A percentile compares a stretch with the other conserved stretches of the same genome.
Evolutionary conservation across 306 rosid species (phyloP).

Genomic region (Vigna nakashimae): DNA sequence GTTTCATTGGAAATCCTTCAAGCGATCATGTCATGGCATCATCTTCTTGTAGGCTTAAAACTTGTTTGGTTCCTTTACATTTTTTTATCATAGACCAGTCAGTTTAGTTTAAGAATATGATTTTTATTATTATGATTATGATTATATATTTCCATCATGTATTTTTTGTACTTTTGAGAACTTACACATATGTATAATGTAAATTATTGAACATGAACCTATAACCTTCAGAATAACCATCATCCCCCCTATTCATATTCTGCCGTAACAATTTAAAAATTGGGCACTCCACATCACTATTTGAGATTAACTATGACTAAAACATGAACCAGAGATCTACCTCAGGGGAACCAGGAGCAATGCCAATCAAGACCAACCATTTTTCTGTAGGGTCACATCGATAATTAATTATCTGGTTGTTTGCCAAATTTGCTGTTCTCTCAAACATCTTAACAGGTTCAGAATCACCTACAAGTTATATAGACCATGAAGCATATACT

Average conservation of each 20-base stretch:
- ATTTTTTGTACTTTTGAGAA: background rate
- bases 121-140: background rate
- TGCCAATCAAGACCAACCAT: slow-evolving; percentile 99
- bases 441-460: slow-evolving; percentile 98
- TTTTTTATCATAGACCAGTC: no score
- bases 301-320: background rate
- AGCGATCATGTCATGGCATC: background rate
- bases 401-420: slow-evolving; percentile 96
- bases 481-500: slow-evolving; percentile 39
- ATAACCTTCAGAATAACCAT: background rate
- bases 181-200: background rate
- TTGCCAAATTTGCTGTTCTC: slow-evolving; percentile 87
- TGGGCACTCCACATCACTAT: background rate
- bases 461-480: slow-evolving; percentile 73
- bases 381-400: slow-evolving; percentile 96
- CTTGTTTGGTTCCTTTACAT: background rate
- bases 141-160: background rate
- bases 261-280: background rate
- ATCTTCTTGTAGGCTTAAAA: slow-evolving; percentile 8
- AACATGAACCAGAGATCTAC: slow-evolving; percentile 54
- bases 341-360: slow-evolving; percentile 99
- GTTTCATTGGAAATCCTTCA: background rate
- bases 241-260: background rate
- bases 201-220: background rate
- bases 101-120: background rate